Evolutionary conservation across 306 rosid genomes (phyloP), one percentile per base, ranked within the genome.

Genomic region (Cicer chorassanicum): DNA sequence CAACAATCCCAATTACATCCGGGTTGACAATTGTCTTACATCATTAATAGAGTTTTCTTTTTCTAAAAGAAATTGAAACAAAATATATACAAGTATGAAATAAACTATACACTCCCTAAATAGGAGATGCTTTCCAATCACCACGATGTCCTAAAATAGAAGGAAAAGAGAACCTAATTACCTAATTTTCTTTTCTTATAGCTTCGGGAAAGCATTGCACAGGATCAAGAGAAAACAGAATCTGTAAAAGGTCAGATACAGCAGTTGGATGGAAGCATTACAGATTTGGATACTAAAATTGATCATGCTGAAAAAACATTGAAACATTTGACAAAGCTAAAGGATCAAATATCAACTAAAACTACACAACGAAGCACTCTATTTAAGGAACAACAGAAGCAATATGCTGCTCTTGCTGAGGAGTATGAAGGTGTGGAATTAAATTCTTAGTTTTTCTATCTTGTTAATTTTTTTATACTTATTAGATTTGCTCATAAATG

Each of bases 131-230:
- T 65, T 45, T 45, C 56, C 7, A 4, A 45, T 49, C 16, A 24
- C 72, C 42, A 29, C 11, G 19, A 43, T 53, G 41, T 63, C 54
- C 12, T 38, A 65, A 79, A 15, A 68, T 54, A 16, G 60, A 55
- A 72, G 36, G 46, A 24, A 40, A 56, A 65, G 18, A 21, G 34
- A 41, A 39, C 53, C 43, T 75, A 76, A 74, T 71, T 80, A 39
- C 68, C 29, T 83, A 63, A 66, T 72, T 41, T 65, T 79, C 45
- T 80, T 21, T 63, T 87, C 36, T 66, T 85, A 24, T 80, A 93
- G 98, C 94, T 87, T 44, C 93, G 98, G 67, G 96, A 91, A 86
- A 84, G 92, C 88, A 88, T 94, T 73, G 74, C 83, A 78, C 91
- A 91, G 29, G 97, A 88, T 87, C 88, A 90, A 68, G 95, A 91